Base-by-base conservation (phyloP, 208 protist genomes). In the Naegleria lovaniensis region DNA sequence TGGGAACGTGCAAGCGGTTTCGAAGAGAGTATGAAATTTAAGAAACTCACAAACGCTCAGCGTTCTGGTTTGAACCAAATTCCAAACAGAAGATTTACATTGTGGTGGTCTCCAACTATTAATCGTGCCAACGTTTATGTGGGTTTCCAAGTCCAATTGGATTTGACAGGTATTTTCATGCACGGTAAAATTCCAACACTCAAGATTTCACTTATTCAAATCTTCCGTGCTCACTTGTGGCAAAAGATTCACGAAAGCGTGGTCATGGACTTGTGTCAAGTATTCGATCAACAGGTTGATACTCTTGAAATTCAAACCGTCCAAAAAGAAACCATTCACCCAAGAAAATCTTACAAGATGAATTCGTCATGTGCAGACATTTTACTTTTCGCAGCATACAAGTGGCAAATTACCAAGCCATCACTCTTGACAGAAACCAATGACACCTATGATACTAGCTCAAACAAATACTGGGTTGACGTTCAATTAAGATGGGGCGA, bases 21-120 rank as follows among this genome's bases (percentile, higher is more conserved):
- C 93, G 99, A 99, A 94, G 99, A 99, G 94, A 97, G 95, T 39
- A 99, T 99, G 96, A 99, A 99, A 94, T 99, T 99, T 93, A 99
- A 99, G 92, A 99, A 99, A 94, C 94, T 99, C 15, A 99, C 99
- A 39, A 99, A 99, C 95, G 99, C 99, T 88, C 99, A 99, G 95
- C 96, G 99, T 83, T 98, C 97, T 16, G 99, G 99, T 98, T 95
- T 99, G 22, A 99, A 99, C 93, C 99, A 99, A 96, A 99, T 99
- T 93, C 99, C 99, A 13, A 99, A 99, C 95, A 95, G 99, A 92
- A 97, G 99, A 83, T 99, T 99, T 94, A 99, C 99, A 39, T 95
- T 99, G 22, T 99, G 99, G 99, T 99, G 99, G 99, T 99, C 98
- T 92, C 99, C 99, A 79, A 99, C 99, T 11, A 99, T 99, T 95